phyloP scores from a whole-genome alignment of 306 rosid genomes.

The Gillenia trifoliata region DNA sequence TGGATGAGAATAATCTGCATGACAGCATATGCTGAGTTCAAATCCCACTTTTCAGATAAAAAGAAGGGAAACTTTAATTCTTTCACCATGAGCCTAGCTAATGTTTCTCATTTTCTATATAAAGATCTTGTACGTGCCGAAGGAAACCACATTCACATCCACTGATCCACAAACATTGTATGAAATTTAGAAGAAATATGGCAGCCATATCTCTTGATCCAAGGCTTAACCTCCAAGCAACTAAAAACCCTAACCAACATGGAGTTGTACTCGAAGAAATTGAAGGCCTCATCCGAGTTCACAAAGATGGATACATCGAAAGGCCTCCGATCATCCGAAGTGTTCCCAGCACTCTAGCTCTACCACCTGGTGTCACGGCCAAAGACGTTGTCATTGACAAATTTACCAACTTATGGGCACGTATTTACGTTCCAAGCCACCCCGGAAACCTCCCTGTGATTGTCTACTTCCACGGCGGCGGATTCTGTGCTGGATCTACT shows the following conservation, averaged over 20 bases:
- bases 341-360: conserved; percentile 40
- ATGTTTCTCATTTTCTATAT: conserved; percentile 37
- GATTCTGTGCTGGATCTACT: conserved; percentile 91
- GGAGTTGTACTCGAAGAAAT: conserved; percentile 54
- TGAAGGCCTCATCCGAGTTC: conserved; percentile 65
- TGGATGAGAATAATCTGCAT: conserved; percentile 22
- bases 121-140: conserved; percentile 21
- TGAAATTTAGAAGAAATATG: conserved; percentile 37
- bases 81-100: conserved; percentile 14
- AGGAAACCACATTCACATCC: conserved; percentile 17
- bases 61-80: conserved; percentile 6
- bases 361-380: conserved; percentile 35
- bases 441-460: conserved; percentile 41
- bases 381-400: conserved; percentile 60
- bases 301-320: conserved; percentile 59
- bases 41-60: conserved; percentile 20
- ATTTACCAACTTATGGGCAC: conserved; percentile 56
- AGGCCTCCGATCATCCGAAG: conserved; percentile 55
- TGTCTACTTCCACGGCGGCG: conserved; percentile 88
- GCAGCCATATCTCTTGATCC: conserved; percentile 49
- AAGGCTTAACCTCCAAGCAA: conserved; percentile 28
- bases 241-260: conserved; percentile 29
- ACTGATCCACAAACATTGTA: conserved; percentile 7
- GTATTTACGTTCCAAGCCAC: conserved; percentile 46
- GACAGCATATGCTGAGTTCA: conserved; percentile 18